A percentile compares a stretch with the other conserved stretches of the same genome.
phyloP scores from a whole-genome alignment of 73 alveolate species.

The Symbiodinium natans region DNA sequence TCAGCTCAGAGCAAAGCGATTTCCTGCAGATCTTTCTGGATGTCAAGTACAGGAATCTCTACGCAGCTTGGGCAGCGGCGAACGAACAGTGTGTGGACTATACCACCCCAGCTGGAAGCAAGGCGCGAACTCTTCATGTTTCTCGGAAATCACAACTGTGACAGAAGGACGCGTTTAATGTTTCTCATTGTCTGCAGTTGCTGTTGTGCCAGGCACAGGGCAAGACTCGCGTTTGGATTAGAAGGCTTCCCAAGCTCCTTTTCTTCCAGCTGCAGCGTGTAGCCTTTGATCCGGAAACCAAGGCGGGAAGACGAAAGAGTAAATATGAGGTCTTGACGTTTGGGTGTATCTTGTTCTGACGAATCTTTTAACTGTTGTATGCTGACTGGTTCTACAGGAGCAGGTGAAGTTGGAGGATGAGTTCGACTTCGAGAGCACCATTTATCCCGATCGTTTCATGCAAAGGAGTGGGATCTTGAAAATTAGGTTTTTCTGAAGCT shows the following conservation, averaged over 20 bases:
- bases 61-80: constrained; percentile 83
- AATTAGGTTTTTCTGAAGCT: neutral
- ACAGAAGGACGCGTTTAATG: too few relatives aligned
- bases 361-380: neutral
- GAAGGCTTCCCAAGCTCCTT: constrained; percentile 79
- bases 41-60: constrained; percentile 64
- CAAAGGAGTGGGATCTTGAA: neutral
- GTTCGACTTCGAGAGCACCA: constrained; percentile 64
- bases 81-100: constrained; percentile 76
- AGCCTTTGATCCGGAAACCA: constrained; percentile 60
- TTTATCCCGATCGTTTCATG: constrained; percentile 86
- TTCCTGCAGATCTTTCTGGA: constrained; percentile 92
- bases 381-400: neutral
- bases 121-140: neutral
- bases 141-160: neutral
- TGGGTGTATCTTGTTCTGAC: neutral
- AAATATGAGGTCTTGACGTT: neutral
- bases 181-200: too few relatives aligned
- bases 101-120: constrained; percentile 70
- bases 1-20: constrained; percentile 74
- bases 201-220: constrained; percentile 38
- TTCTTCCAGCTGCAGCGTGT: constrained; percentile 93
- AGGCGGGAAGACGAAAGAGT: neutral
- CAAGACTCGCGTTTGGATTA: constrained; percentile 71
- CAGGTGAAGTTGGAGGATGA: constrained; percentile 57